Evolutionary conservation across 495 filamentous ascomycete genomes (phyloP), one percentile per base, ranked within the genome.

Genomic region (Achaetomiella virescens): DNA sequence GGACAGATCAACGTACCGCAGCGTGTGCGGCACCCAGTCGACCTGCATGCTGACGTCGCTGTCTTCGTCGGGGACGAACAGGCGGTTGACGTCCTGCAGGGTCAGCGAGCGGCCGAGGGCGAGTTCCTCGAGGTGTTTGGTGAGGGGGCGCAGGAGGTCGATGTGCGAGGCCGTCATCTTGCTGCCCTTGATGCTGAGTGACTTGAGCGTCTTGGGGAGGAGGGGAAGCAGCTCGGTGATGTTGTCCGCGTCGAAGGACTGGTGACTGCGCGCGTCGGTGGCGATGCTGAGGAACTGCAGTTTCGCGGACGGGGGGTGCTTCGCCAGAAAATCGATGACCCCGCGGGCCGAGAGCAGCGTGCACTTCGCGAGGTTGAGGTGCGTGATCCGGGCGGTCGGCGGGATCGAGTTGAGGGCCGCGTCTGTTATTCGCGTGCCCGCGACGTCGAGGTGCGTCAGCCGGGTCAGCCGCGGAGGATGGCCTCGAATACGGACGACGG

Each of bases 301-400:
- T 21, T 72, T 77, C 42, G n/a, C 79, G 78, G 20, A 82, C 85
- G 11, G 88, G 84, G 88, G 86, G 67, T 95, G 89, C 31, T 78
- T 81, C 21, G 78, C 74, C 52, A 95, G 63, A 63, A 93, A 92
- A 46, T 87, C 75, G 36, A 91, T 84, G 24, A 92, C 78, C 14
- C 67, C 78, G 14, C 77, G 70, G 0, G 86, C 84, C n/a, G 81
- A 78, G 49, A 95, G 78, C 20, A 81, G 73, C 12, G 78, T 84
- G 76, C 90, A 93, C 61, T 85, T 87, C 43, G 84, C 84, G 35
- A 95, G 70, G 60, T 90, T 90, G 43, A 95, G 75, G 65, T 95
- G 90, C 15, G 88, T 90, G 59, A 93, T 81, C 52, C 70, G 74
- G 8, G 90, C 89, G 8, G 84, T 84, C 15, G 77, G 61, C 2